Conservation (phyloP, 2,329 filamentous ascomycete species). For the Endothia cerciana region DNA sequence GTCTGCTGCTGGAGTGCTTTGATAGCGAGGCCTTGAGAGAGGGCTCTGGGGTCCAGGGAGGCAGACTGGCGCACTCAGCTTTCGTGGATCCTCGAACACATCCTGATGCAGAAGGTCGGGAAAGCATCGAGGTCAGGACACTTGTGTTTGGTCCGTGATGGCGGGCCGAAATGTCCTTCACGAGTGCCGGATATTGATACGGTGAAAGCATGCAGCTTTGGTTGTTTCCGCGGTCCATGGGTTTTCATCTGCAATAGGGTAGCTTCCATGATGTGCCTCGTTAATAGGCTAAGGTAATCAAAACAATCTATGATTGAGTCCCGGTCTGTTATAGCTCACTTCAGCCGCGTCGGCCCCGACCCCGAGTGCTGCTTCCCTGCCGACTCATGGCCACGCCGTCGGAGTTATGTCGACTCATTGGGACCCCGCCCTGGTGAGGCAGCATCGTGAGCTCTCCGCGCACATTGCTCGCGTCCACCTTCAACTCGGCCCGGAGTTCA, state of each 20-base stretch:
- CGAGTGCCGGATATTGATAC: background rate
- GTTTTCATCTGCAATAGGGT: background rate
- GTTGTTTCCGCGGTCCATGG: background rate
- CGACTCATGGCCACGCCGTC: constrained; percentile 62
- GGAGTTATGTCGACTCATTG: constrained; percentile 62
- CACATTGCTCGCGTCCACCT: constrained; percentile 49
- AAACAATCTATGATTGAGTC: background rate
- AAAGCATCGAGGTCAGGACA: constrained; percentile 89
- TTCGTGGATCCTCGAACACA: constrained; percentile 77
- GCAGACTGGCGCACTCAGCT: constrained; percentile 72
- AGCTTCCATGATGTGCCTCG: constrained; percentile 6
- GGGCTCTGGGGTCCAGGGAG: constrained; percentile 53
- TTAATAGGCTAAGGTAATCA: background rate
- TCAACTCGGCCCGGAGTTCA: constrained; percentile 53
- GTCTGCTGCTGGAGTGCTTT: constrained; percentile 78
- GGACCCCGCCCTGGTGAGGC: constrained; percentile 43
- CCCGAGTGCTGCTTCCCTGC: constrained; percentile 56
- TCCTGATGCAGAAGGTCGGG: constrained; percentile 69
- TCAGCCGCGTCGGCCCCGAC: constrained; percentile 42
- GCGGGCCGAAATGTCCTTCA: background rate
- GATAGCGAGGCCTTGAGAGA: constrained; percentile 64
- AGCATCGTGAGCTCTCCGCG: constrained; percentile 44
- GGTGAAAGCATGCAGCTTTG: background rate
- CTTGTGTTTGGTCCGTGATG: constrained; percentile 73
- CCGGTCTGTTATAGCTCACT: no score